These are phyloP conservation scores for Kwoniella botswanensis DNA, from an alignment of 768 basidiomycete genomes.

Conservation along the genomic window DNA sequence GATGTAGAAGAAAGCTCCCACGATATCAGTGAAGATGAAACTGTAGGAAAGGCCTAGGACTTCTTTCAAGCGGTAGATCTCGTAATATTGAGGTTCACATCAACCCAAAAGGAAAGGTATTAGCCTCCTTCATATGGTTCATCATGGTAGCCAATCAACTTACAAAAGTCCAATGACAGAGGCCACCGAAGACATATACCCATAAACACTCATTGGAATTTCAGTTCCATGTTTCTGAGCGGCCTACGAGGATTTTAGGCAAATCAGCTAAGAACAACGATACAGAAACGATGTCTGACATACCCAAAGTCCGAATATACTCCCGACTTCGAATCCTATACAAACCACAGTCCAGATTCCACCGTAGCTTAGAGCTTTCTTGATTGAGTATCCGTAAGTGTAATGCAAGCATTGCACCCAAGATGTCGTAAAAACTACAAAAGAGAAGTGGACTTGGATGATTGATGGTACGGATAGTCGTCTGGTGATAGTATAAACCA, in stretches of 20 bases:
- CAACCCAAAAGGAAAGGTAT: neutral
- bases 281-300: slow-evolving; percentile 32
- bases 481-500: slow-evolving; percentile 69
- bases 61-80: slow-evolving; percentile 68
- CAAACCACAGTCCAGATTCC: slow-evolving; percentile 60
- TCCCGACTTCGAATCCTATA: slow-evolving; percentile 67
- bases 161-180: slow-evolving; percentile 64
- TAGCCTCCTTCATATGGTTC: slow-evolving; percentile 33
- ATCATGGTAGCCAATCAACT: slow-evolving; percentile 23
- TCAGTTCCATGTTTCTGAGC: slow-evolving; percentile 58
- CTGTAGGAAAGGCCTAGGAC: slow-evolving; percentile 67
- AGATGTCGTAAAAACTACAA: slow-evolving; percentile 65
- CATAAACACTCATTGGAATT: slow-evolving; percentile 64
- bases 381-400: slow-evolving; percentile 60
- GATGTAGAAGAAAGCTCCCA: slow-evolving; percentile 73
- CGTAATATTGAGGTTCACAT: slow-evolving; percentile 69
- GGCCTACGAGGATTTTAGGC: slow-evolving; percentile 52
- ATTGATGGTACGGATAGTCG: slow-evolving; percentile 74
- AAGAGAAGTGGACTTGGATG: slow-evolving; percentile 62
- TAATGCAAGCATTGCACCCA: slow-evolving; percentile 79
- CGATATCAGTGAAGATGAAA: slow-evolving; percentile 73
- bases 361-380: slow-evolving; percentile 58
- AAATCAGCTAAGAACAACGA: neutral
- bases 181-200: slow-evolving; percentile 67
- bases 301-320: slow-evolving; percentile 68